Base-by-base conservation (phyloP, 805 yeast genomes). In the Blastobotrys chiropterorum region DNA sequence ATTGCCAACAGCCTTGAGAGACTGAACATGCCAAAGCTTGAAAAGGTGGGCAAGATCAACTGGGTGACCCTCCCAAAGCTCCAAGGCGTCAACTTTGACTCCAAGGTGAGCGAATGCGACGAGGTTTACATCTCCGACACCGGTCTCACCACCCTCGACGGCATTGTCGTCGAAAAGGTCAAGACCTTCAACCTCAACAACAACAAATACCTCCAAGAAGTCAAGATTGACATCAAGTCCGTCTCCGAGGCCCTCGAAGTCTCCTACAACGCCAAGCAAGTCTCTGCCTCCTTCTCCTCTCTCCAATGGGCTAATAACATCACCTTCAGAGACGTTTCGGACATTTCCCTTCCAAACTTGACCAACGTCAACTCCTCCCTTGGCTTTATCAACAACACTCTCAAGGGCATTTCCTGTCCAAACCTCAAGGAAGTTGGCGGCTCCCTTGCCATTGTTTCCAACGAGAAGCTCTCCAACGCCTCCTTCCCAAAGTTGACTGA, bases 11-110 rank as follows among this genome's bases (percentile, higher is more conserved):
- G 81, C 55, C 78, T 94, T 69, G 62, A 75, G 59, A 71, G 82
- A 53, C 76, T 92, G 53, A 78, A 85, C 63, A 80, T 90, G 69
- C 96, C 96, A 59, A 74, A 78, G 62, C 81, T 92, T 68, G 76
- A 82, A 67, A 78, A 86, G 59, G 95, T 90, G 59, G 96, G 95
- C 67, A 72, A 88, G 52, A 80, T 94, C 65, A 72, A 76, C 70
- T 83, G 86, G 75, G 78, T 80, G 65, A 89, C 97, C 61, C 79
- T 94, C 69, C 97, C 97, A 67, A 92, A 90, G 61, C 81, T 92
- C 66, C 71, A 74, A 60, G 65, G 71, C 51, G 79, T 90, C 61
- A 82, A 85, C 71, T 86, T 92, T 71, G 70, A 76, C 65, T 58
- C 74, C 46, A 86, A 86, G 71, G 80, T 94, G 65, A 77, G 86